Conservation (phyloP, 257 asterid species). For the Gynochthodes officinalis region DNA sequence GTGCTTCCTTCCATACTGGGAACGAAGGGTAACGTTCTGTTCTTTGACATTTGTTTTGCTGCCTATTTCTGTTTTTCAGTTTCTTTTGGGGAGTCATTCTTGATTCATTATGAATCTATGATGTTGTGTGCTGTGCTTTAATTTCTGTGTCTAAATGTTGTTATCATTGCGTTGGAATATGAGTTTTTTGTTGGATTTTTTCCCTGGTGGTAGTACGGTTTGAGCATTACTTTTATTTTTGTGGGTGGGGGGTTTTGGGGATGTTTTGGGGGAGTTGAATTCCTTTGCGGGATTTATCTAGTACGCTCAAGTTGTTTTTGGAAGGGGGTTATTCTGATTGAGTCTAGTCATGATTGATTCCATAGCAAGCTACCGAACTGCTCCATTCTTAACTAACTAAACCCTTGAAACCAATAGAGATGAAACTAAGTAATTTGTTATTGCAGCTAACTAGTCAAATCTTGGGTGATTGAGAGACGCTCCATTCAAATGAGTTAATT, state of each 20-base stretch:
- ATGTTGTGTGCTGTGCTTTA: no score
- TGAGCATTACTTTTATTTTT: not conserved
- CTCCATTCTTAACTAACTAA: no score
- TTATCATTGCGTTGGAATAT: no score
- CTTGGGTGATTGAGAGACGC: no score
- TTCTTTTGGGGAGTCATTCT: not conserved
- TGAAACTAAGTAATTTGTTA: no score
- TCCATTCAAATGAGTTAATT: not conserved
- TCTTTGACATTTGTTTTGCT: not conserved
- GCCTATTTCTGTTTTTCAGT: not conserved
- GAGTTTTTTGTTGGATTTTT: not conserved
- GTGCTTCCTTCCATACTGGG: constrained; percentile 85
- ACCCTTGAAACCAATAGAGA: not conserved
- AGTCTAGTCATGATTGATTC: not conserved
- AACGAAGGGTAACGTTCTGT: constrained; percentile 53
- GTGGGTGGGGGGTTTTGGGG: no score
- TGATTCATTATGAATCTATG: no score
- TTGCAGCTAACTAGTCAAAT: no score
- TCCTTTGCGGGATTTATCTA: not conserved
- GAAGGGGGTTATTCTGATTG: not conserved
- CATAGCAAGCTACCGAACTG: no score
- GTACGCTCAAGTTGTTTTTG: not conserved
- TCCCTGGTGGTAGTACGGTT: not conserved
- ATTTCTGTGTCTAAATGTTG: no score
- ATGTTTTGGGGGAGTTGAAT: not conserved